These are phyloP conservation scores for Phytopythium mirpurense DNA, from an alignment of 352 stramenopile species.

Conservation along the genomic window DNA sequence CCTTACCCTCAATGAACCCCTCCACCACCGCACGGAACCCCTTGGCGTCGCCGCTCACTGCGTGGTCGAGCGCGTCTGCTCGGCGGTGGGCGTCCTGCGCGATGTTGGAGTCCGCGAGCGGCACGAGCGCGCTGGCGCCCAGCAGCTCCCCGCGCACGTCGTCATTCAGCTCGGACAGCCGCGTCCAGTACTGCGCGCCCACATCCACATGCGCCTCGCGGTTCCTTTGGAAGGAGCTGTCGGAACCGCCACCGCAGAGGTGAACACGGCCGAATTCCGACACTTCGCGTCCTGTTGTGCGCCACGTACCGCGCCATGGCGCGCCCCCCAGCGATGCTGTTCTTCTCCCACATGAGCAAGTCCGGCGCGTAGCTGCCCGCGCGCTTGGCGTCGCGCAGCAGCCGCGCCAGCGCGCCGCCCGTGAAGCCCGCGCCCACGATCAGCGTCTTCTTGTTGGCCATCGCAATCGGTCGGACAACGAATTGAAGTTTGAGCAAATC, in stretches of 20 bases:
- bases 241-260: slow-evolving; percentile 2
- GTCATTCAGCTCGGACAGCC: slow-evolving; percentile 39
- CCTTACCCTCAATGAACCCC: slow-evolving; percentile 34
- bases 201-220: slow-evolving; percentile 54
- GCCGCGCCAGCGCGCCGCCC: slow-evolving; percentile 36
- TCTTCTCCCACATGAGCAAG: slow-evolving; percentile 66
- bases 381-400: slow-evolving; percentile 37
- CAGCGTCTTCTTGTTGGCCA: slow-evolving; percentile 41
- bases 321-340: slow-evolving; percentile 55
- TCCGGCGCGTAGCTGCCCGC: slow-evolving; percentile 17
- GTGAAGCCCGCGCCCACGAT: slow-evolving; percentile 64
- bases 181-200: slow-evolving; percentile 66
- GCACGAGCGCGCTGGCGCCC: slow-evolving; percentile 23
- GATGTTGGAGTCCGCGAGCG: slow-evolving; percentile 47
- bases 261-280: background rate
- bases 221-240: slow-evolving; percentile 52
- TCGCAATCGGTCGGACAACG: background rate
- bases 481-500: slow-evolving; percentile 3
- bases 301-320: slow-evolving; percentile 51
- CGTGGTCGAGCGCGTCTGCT: slow-evolving; percentile 26
- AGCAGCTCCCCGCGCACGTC: slow-evolving; percentile 38
- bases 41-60: slow-evolving; percentile 28
- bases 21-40: slow-evolving; percentile 58
- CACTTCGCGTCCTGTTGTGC: too few relatives aligned
- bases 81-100: slow-evolving; percentile 35